phyloP scores from a whole-genome alignment of 305 asterid genomes.

The Ruellia speciosa region DNA sequence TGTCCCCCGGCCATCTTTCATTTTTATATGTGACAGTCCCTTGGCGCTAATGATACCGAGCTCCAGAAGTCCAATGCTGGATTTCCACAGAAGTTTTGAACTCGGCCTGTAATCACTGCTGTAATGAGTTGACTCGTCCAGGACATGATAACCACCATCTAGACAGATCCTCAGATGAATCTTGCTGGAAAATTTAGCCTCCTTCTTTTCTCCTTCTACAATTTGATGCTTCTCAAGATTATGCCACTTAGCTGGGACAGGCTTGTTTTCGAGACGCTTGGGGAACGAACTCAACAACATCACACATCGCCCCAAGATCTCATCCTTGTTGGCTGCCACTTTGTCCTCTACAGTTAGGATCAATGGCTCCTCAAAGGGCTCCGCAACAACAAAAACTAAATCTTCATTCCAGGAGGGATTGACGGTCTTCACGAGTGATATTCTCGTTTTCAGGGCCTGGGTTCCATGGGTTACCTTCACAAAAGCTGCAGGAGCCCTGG shows the following conservation, averaged over 20 bases:
- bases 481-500: conserved; percentile 39
- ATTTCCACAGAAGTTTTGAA: conserved; percentile 58
- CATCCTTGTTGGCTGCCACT: conserved; percentile 33
- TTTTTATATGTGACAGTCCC: conserved; percentile 53
- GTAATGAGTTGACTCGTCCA: conserved; percentile 66
- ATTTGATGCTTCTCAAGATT: conserved; percentile 51
- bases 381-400: conserved; percentile 57
- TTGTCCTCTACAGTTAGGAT: conserved; percentile 49
- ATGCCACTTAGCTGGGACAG: conserved; percentile 59
- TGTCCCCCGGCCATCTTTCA: conserved; percentile 49
- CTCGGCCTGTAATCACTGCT: conserved; percentile 71
- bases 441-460: conserved; percentile 43
- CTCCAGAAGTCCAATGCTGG: conserved; percentile 61
- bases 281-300: conserved; percentile 29
- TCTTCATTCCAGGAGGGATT: conserved; percentile 80
- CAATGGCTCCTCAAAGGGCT: conserved; percentile 74
- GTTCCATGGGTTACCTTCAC: conserved; percentile 49
- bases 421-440: conserved; percentile 30
- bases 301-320: conserved; percentile 43
- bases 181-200: conserved; percentile 62
- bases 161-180: conserved; percentile 61
- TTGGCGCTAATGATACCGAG: conserved; percentile 61
- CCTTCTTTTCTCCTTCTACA: conserved; percentile 45
- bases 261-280: conserved; percentile 56
- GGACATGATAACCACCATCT: conserved; percentile 81